Evolutionary conservation across 2,329 filamentous ascomycete species (phyloP).

Genomic region (Cladophialophora yegresii): DNA sequence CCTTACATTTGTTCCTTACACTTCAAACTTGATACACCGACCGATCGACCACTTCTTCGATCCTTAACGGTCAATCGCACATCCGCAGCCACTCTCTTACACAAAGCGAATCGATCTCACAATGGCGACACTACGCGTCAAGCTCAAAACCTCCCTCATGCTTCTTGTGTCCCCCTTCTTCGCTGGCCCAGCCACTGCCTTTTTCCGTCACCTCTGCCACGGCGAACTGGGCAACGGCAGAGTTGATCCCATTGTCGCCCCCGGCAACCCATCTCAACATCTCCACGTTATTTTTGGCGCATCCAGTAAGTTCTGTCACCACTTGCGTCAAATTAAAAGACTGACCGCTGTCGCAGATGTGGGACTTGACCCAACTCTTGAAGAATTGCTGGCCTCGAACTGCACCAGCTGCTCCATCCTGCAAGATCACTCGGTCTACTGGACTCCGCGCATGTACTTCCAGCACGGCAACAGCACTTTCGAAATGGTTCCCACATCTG

Average conservation of each 20-base stretch:
- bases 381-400: constrained; percentile 59
- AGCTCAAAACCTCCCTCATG: constrained; percentile 15
- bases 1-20: constrained; percentile 17
- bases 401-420: constrained; percentile 81
- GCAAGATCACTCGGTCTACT: constrained; percentile 86
- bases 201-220: constrained; percentile 88
- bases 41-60: constrained; percentile 6
- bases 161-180: constrained; percentile 15
- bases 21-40: not conserved
- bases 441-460: constrained; percentile 80
- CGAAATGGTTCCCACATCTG: constrained; percentile 70
- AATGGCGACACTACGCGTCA: constrained; percentile 15
- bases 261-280: constrained; percentile 63
- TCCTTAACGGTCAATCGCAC: constrained; percentile 1
- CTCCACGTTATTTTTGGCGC: constrained; percentile 76
- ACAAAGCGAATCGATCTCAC: constrained; percentile 2
- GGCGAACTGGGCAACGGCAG: constrained; percentile 68
- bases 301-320: constrained; percentile 64
- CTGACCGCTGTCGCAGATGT: constrained; percentile 59
- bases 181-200: constrained; percentile 54
- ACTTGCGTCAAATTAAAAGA: not conserved
- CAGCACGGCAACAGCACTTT: constrained; percentile 66
- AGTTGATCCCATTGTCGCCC: constrained; percentile 74
- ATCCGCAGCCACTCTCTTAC: not conserved
- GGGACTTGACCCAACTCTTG: constrained; percentile 56